These are phyloP conservation scores for Hemileia vastatrix DNA, from an alignment of 1,284 basidiomycete species.

Conservation along the genomic window DNA sequence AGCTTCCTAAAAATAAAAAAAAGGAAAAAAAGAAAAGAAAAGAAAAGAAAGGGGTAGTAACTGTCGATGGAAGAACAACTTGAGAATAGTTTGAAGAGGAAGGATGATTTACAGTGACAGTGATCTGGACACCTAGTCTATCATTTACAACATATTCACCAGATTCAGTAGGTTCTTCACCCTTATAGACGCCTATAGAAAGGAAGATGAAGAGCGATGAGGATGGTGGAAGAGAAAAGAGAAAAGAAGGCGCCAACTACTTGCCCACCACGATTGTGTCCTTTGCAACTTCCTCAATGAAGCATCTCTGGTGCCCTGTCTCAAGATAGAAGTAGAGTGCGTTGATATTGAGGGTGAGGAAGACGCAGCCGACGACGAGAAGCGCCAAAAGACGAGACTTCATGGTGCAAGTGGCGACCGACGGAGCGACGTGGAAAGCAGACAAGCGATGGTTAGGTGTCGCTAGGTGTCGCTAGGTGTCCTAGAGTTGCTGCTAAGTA, in stretches of 20 bases:
- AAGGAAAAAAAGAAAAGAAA: not conserved
- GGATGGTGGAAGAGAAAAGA: not conserved
- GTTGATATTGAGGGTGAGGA: constrained; percentile 9
- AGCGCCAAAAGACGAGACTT: too few species aligned
- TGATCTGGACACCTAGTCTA: constrained; percentile 75
- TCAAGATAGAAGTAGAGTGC: constrained; percentile 48
- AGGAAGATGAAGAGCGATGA: not conserved
- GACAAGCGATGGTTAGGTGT: too few species aligned
- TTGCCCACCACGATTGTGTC: constrained; percentile 92
- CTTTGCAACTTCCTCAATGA: constrained; percentile 92
- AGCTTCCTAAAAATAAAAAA: constrained; percentile 1
- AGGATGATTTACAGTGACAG: constrained; percentile 66
- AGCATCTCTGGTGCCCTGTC: constrained; percentile 54
- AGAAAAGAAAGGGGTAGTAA: constrained; percentile 15
- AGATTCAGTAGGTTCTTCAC: constrained; percentile 70
- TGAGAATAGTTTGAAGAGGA: not conserved
- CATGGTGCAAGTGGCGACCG: too few species aligned
- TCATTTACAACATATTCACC: constrained; percentile 64
- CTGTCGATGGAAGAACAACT: not conserved
- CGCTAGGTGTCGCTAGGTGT: too few species aligned
- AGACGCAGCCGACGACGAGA: too few species aligned
- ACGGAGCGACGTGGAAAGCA: too few species aligned
- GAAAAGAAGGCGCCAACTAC: constrained; percentile 31
- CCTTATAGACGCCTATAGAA: constrained; percentile 70
- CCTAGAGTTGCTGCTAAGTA: too few species aligned